Evolutionary conservation across 2,329 filamentous ascomycete genomes (phyloP), one percentile per base, ranked within the genome.

Genomic region (Diaporthe ilicicola): DNA sequence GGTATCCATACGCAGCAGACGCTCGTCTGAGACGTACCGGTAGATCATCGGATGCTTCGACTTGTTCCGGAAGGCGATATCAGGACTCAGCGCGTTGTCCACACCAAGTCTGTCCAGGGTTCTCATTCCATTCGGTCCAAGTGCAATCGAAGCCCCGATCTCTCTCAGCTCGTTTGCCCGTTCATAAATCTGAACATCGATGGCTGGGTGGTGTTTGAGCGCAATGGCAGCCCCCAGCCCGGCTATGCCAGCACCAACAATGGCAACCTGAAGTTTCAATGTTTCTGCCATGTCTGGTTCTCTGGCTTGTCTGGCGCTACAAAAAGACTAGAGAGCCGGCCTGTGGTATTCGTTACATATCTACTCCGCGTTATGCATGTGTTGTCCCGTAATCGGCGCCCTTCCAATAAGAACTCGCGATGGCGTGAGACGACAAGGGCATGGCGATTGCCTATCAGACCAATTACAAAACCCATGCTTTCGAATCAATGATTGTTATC

Each of bases 91-190:
- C 1, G 85, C 85, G 70, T 84, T 82, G 46, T 82, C 69, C 17
- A 87, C 84, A 5, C 86, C 86, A 0, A 87, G 82, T 27, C 82
- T 83, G 53, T 87, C 84, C 54, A 89, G 76, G 0, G 86, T 85
- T 46, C 83, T 82, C 77, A 88, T 81, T 0, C 86, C 86, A 75
- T 88, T 88, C 1, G 86, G 85, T 2, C 86, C 86, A 5, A 87
- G 78, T 1, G 83, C 85, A 22, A 87, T 85, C 2, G 83, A 84
- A 0, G 85, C 84, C 9, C 85, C 84, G 34, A 86, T 82, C 69
- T 86, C 84, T 69, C 79, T 81, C 46, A 86, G 82, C 72, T 84
- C 82, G 1, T 77, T 74, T 0, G 86, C 83, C 48, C 82, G 81
- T 69, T 88, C 87, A 73, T 87, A 88, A 29, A 88, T 77, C 70